phyloP scores from a whole-genome alignment of 1,139 yeast genomes.

The Taphrina flavorubra region DNA sequence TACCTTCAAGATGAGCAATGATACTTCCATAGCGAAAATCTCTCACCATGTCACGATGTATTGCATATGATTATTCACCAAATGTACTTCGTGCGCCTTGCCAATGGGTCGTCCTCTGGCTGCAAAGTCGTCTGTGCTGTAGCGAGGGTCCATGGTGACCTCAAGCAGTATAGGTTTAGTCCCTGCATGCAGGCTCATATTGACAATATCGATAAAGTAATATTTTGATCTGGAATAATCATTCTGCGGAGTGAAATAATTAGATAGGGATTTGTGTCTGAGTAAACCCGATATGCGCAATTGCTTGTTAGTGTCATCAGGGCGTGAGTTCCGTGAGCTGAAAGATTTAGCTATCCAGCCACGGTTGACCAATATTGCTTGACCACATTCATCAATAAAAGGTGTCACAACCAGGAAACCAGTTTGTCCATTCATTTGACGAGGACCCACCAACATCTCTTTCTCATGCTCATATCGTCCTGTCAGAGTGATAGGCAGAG shows the following conservation, averaged over 20 bases:
- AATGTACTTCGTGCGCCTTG: slow-evolving; percentile 73
- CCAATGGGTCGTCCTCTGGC: slow-evolving; percentile 90
- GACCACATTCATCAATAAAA: slow-evolving; percentile 68
- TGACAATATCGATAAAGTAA: slow-evolving; percentile 75
- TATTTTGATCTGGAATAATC: slow-evolving; percentile 3
- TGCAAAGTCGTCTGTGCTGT: slow-evolving; percentile 43
- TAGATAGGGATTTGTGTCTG: slow-evolving; percentile 4
- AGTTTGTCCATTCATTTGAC: slow-evolving; percentile 71
- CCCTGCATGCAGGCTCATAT: slow-evolving; percentile 73
- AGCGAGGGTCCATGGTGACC: slow-evolving; percentile 55
- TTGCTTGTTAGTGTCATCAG: slow-evolving; percentile 51
- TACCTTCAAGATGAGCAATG: slow-evolving; percentile 6
- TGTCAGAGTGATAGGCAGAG: slow-evolving; percentile 67
- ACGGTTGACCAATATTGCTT: slow-evolving; percentile 69
- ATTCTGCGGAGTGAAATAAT: slow-evolving; percentile 29
- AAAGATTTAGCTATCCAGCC: slow-evolving; percentile 88
- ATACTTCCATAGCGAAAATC: neutral
- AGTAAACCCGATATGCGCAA: slow-evolving; percentile 4
- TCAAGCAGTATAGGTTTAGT: slow-evolving; percentile 79
- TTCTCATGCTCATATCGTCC: slow-evolving; percentile 84
- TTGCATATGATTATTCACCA: slow-evolving; percentile 88
- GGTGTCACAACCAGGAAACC: slow-evolving; percentile 88
- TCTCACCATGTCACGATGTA: slow-evolving; percentile 88
- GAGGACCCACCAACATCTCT: slow-evolving; percentile 92
- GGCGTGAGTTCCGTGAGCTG: slow-evolving; percentile 67